Conservation (phyloP, 495 filamentous ascomycete genomes). For the Tuber umbilicatum region DNA sequence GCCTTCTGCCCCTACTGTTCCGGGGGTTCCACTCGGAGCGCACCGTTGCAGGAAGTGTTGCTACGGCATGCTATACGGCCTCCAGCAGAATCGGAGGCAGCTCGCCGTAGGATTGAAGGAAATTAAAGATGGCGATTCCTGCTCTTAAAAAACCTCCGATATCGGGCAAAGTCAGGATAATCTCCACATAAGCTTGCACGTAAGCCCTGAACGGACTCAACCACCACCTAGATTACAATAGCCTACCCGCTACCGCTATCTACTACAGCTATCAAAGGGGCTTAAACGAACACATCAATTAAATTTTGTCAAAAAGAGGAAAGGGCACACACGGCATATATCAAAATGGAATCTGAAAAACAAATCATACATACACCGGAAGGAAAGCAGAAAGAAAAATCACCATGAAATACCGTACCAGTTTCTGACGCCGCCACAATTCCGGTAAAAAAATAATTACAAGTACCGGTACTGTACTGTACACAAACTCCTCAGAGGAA, state of each 20-base stretch:
- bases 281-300: background rate
- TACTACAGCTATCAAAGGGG: background rate
- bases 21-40: background rate
- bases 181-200: background rate
- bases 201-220: background rate
- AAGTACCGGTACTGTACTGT: too few relatives aligned
- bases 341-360: background rate
- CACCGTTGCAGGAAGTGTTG: background rate
- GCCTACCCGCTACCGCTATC: background rate
- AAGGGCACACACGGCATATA: background rate
- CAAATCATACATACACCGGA: background rate
- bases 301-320: background rate
- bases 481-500: slow-evolving; percentile 20
- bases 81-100: background rate
- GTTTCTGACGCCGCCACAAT: background rate
- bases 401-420: background rate
- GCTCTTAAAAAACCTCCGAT: background rate
- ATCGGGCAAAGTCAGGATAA: background rate
- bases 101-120: background rate
- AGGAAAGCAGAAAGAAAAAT: background rate
- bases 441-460: slow-evolving; percentile 14
- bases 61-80: background rate
- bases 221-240: background rate
- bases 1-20: background rate
- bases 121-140: background rate